These are phyloP conservation scores for Polytrichum formosum DNA, from an alignment of 225 moss, liverwort and hornwort genomes.

Conservation along the genomic window DNA sequence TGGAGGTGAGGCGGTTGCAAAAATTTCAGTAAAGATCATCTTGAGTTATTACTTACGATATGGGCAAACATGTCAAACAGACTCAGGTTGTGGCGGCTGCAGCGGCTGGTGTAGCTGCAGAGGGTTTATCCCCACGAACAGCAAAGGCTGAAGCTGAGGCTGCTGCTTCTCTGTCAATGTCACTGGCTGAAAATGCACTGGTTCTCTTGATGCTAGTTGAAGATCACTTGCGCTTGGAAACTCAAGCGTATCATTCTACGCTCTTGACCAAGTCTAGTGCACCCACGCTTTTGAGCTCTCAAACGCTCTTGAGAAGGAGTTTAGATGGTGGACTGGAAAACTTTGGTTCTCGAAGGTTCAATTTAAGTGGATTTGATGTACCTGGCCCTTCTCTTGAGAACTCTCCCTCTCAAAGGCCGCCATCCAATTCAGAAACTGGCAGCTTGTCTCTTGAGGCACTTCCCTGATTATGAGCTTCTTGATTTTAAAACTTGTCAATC, in stretches of 20 bases:
- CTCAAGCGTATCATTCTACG: constrained; percentile 49
- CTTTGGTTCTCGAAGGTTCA: constrained; percentile 40
- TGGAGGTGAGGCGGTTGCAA: too few relatives aligned
- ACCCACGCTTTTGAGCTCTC: constrained; percentile 30
- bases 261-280: constrained; percentile 30
- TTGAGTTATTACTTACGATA: too few relatives aligned
- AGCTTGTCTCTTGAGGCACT: constrained; percentile 48
- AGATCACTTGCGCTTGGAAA: constrained; percentile 84
- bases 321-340: constrained; percentile 37
- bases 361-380: constrained; percentile 31
- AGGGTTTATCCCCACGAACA: constrained; percentile 83
- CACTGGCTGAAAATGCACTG: constrained; percentile 88
- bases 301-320: constrained; percentile 29
- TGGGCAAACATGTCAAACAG: constrained; percentile 20
- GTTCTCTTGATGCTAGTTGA: constrained; percentile 93
- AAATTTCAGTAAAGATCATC: too few relatives aligned
- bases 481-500: too few relatives aligned
- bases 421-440: constrained; percentile 31
- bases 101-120: constrained; percentile 89
- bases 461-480: constrained; percentile 1
- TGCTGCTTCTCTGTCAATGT: constrained; percentile 83
- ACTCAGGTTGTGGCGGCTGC: constrained; percentile 91
- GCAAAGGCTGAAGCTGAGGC: constrained; percentile 89
- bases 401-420: constrained; percentile 28
- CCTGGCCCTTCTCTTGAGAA: constrained; percentile 30